Conservation (phyloP, 225 moss, liverwort and hornwort species). For the Physcomitrium patens region DNA sequence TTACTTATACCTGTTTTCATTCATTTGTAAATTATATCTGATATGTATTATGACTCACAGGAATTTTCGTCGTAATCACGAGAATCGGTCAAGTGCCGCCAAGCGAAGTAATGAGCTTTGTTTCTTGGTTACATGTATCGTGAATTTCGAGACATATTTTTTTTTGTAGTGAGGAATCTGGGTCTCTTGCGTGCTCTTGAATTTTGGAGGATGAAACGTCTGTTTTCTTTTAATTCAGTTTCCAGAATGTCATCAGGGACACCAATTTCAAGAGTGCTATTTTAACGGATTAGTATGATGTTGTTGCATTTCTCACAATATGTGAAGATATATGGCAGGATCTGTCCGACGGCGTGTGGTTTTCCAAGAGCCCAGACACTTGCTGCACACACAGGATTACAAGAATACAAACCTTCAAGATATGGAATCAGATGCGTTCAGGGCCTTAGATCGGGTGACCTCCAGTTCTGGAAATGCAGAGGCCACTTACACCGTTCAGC, state of each 20-base stretch:
- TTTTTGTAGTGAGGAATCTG: background rate
- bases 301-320: slow-evolving; percentile 5
- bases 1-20: background rate
- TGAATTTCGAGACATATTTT: background rate
- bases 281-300: background rate
- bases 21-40: background rate
- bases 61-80: background rate
- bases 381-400: slow-evolving; percentile 31
- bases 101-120: background rate
- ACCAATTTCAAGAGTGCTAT: background rate
- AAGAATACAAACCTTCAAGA: slow-evolving; percentile 8
- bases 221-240: too few species aligned
- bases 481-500: slow-evolving; percentile 65
- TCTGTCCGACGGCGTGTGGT: slow-evolving; percentile 28
- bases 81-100: background rate
- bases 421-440: slow-evolving; percentile 19
- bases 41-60: background rate
- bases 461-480: slow-evolving; percentile 17
- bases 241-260: background rate
- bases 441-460: slow-evolving; percentile 40
- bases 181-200: background rate
- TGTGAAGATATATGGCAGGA: slow-evolving; percentile 52
- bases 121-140: background rate
- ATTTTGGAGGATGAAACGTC: background rate
- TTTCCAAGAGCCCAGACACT: slow-evolving; percentile 45